A percentile compares a stretch with the other conserved stretches of the same genome.
phyloP scores from a whole-genome alignment of 2,329 filamentous ascomycete genomes.

The Ascochyta lentis region DNA sequence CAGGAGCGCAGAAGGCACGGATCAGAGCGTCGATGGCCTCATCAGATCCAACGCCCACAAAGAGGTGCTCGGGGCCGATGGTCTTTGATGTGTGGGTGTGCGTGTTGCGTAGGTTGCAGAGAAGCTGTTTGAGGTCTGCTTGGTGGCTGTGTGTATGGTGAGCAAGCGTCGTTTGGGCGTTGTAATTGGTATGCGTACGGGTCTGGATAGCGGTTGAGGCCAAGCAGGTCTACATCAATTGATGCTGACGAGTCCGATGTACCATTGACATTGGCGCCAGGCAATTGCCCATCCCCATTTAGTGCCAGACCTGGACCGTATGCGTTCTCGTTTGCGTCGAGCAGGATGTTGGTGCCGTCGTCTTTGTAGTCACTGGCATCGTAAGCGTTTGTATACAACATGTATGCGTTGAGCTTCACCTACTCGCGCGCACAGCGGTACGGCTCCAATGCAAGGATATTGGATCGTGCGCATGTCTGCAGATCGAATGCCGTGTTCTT shows the following conservation, averaged over 20 bases:
- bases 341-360: conserved; percentile 91
- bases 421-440: conserved; percentile 63
- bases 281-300: conserved; percentile 55
- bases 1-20: conserved; percentile 89
- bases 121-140: conserved; percentile 78
- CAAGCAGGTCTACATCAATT: conserved; percentile 75
- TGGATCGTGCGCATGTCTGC: conserved; percentile 58
- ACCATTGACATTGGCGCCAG: conserved; percentile 52
- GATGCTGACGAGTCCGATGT: conserved; percentile 41
- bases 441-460: conserved; percentile 60
- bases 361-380: conserved; percentile 90
- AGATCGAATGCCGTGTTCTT: conserved; percentile 54
- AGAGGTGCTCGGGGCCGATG: conserved; percentile 82
- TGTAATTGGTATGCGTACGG: conserved; percentile 59
- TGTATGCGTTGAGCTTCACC: conserved; percentile 33
- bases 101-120: conserved; percentile 88
- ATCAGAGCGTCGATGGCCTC: conserved; percentile 96
- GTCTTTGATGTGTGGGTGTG: conserved; percentile 76
- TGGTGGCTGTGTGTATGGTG: conserved; percentile 68
- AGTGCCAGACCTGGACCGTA: conserved; percentile 80
- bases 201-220: conserved; percentile 93
- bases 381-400: conserved; percentile 18
- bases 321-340: conserved; percentile 98
- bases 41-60: conserved; percentile 94
- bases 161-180: background rate